Evolutionary conservation across 768 basidiomycete genomes (phyloP).

Genomic region (Phanerodontia chrysosporium): DNA sequence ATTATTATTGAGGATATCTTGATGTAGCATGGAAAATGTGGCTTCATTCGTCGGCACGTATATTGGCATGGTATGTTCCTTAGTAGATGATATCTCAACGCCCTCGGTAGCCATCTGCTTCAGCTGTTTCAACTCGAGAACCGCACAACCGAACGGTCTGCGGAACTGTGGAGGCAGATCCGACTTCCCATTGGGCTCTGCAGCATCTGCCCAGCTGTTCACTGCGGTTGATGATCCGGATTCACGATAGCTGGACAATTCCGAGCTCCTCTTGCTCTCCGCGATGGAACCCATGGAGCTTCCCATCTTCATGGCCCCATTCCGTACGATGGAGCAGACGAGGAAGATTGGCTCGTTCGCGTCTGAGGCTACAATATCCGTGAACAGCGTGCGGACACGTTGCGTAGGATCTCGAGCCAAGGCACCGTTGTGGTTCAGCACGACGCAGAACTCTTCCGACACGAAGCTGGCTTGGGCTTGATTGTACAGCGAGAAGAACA

Average conservation of each 20-base stretch:
- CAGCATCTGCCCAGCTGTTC: not conserved
- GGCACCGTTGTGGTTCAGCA: slow-evolving; percentile 90
- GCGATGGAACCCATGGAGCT: slow-evolving; percentile 44
- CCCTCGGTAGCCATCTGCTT: slow-evolving; percentile 63
- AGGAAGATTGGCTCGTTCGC: slow-evolving; percentile 83
- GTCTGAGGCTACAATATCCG: slow-evolving; percentile 82
- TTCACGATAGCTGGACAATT: slow-evolving; percentile 36
- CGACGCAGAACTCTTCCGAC: slow-evolving; percentile 87
- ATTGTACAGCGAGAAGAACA: slow-evolving; percentile 91
- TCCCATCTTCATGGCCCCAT: slow-evolving; percentile 79
- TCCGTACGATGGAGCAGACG: slow-evolving; percentile 87
- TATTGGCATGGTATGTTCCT: slow-evolving; percentile 86
- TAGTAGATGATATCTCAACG: slow-evolving; percentile 55
- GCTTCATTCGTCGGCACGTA: slow-evolving; percentile 79
- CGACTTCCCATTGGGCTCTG: slow-evolving; percentile 5
- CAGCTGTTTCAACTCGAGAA: slow-evolving; percentile 79
- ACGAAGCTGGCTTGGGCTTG: slow-evolving; percentile 81
- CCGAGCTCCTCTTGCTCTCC: slow-evolving; percentile 52
- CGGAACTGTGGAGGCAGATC: slow-evolving; percentile 56
- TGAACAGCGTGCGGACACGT: slow-evolving; percentile 83
- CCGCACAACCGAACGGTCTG: slow-evolving; percentile 94
- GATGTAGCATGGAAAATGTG: slow-evolving; percentile 89
- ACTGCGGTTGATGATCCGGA: not conserved
- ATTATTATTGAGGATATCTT: slow-evolving; percentile 84
- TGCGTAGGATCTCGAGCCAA: slow-evolving; percentile 73